A percentile compares a stretch with the other conserved stretches of the same genome.
Conservation (phyloP, 2,329 filamentous ascomycete genomes). For the Nigrograna mackinnonii region DNA sequence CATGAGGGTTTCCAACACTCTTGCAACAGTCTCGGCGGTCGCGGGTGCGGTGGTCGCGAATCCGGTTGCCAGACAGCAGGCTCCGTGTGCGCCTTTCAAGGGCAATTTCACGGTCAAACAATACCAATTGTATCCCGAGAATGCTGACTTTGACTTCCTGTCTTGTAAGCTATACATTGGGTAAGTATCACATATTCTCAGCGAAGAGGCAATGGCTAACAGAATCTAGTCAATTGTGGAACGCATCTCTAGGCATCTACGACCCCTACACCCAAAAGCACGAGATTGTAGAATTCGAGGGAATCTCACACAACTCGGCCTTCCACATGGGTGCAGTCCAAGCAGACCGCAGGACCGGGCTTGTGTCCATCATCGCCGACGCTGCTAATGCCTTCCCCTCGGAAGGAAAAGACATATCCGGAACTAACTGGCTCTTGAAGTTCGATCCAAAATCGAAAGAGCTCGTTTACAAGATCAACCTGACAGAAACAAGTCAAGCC, state of each 20-base stretch:
- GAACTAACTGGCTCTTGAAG: constrained; percentile 19
- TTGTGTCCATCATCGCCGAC: constrained; percentile 17
- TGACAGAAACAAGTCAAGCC: constrained; percentile 14
- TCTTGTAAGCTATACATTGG: constrained; percentile 18
- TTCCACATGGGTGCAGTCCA: constrained; percentile 19
- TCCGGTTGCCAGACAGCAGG: not conserved
- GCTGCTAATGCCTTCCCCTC: constrained; percentile 9
- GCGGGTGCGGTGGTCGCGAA: not conserved
- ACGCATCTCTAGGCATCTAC: constrained; percentile 22
- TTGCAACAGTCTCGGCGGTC: constrained; percentile 2
- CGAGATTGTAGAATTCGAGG: constrained; percentile 13
- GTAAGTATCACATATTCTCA: constrained; percentile 2
- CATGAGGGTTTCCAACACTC: not conserved
- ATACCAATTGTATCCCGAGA: constrained; percentile 21
- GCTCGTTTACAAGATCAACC: constrained; percentile 17
- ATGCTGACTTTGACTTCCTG: constrained; percentile 20
- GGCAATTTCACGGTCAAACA: constrained; percentile 16
- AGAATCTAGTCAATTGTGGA: constrained; percentile 15
- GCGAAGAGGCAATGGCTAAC: not conserved
- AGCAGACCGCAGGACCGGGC: constrained; percentile 9
- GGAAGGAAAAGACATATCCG: constrained; percentile 16
- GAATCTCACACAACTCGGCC: constrained; percentile 16
- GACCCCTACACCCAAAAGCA: constrained; percentile 15
- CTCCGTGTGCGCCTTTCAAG: constrained; percentile 11
- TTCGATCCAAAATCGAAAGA: constrained; percentile 8